Evolutionary conservation across 495 filamentous ascomycete genomes (phyloP).

Genomic region (Neohortaea acidophila): DNA sequence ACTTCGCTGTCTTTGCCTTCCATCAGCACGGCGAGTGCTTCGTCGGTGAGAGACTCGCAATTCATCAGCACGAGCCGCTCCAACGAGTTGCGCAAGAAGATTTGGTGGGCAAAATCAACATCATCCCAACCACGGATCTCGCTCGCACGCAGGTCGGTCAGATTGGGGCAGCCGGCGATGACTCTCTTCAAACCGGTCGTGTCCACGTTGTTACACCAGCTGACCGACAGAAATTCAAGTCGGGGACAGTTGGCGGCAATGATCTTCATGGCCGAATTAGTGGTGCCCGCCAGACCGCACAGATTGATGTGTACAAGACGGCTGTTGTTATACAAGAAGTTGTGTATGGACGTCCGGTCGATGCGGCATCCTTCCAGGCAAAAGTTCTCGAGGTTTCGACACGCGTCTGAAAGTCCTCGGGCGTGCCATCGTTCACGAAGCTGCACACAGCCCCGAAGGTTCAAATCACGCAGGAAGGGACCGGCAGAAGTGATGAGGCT

Average conservation of each 20-base stretch:
- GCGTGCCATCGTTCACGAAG: slow-evolving; percentile 64
- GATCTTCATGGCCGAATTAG: slow-evolving; percentile 73
- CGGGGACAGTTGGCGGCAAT: slow-evolving; percentile 70
- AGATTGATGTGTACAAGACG: slow-evolving; percentile 70
- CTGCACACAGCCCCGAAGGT: slow-evolving; percentile 61
- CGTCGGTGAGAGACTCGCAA: slow-evolving; percentile 61
- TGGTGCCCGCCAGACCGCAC: slow-evolving; percentile 62
- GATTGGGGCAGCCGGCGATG: slow-evolving; percentile 50
- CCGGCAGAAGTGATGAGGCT: slow-evolving; percentile 76
- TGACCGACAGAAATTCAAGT: slow-evolving; percentile 70
- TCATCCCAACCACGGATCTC: slow-evolving; percentile 71
- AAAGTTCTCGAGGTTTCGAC: slow-evolving; percentile 72
- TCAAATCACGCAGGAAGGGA: slow-evolving; percentile 80
- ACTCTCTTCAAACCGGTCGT: slow-evolving; percentile 65
- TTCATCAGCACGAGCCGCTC: slow-evolving; percentile 64
- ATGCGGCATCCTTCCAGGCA: slow-evolving; percentile 81
- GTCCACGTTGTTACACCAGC: slow-evolving; percentile 78
- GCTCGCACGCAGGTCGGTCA: slow-evolving; percentile 69
- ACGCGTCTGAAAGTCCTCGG: slow-evolving; percentile 61
- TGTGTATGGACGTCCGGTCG: slow-evolving; percentile 63
- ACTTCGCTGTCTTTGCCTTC: slow-evolving; percentile 58
- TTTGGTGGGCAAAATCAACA: slow-evolving; percentile 45
- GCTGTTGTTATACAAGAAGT: slow-evolving; percentile 61
- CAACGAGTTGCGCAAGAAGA: slow-evolving; percentile 68
- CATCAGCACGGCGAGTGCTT: slow-evolving; percentile 52